Base-by-base conservation (phyloP, 441 rosid species). In the Euphorbia neoarborescens region DNA sequence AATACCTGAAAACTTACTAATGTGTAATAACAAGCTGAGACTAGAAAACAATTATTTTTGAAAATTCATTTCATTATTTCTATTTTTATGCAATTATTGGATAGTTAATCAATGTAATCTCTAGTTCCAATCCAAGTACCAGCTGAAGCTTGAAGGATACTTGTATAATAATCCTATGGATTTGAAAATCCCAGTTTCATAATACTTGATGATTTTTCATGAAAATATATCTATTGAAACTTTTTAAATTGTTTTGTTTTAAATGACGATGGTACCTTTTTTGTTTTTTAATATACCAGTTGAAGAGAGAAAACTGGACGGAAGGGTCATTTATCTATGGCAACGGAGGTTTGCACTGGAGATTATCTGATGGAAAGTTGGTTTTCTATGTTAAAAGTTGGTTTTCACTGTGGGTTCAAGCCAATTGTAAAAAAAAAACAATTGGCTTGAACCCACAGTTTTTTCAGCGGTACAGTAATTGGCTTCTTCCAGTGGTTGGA, bases 271-370 rank as follows among this genome's bases (percentile, higher is more conserved):
- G 71, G 58, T 37, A 44, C 65, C 6, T 44, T 73, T 1, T 48
- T 67, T 53, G 4, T 37, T 46, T 27, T 76, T 76, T 35, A 71
- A 64, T 27, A 38, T 71, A 71, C 64, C 81, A 92, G 98, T 76
- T 91, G 91, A 95, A 92, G 98, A 66, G 97, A 90, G 71, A 92
- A 95, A 81, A 86, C 87, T 72, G 97, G 99, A 56, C 92, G 96
- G 28, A 95, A 92, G 87, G 98, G 99, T 70, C 99, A 91, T 83
- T 80, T 95, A 79, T 89, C 96, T 50, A 85, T 92, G 73, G 86
- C 97, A 71, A 92, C 99, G 30, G 98, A 92, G 90, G 99, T 89
- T 83, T 44, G 77, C 38, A 24, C 25, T 65, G 51, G 17, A 54
- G 73, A 68, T 61, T 27, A 57, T 35, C 51, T 48, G 28, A 27